These are phyloP conservation scores for Conidiobolus coronatus DNA, from an alignment of 371 early-diverging fungal genomes.

Conservation along the genomic window DNA sequence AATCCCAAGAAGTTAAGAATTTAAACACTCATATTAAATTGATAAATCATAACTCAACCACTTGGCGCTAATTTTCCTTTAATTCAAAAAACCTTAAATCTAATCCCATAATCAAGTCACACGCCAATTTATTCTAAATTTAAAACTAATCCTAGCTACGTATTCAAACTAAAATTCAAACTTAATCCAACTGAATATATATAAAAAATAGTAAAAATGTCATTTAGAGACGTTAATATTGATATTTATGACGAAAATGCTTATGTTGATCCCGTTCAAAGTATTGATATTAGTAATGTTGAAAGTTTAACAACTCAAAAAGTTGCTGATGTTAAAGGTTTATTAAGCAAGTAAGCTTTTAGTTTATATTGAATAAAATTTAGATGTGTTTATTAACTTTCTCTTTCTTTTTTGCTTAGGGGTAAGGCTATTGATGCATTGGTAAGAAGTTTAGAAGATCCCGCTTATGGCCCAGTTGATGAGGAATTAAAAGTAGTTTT, in stretches of 20 bases:
- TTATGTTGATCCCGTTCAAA: constrained; percentile 10
- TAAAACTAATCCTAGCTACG: too few species aligned
- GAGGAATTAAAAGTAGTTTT: constrained; percentile 45
- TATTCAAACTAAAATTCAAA: too few species aligned
- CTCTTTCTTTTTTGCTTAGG: constrained; percentile 13
- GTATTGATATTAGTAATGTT: background rate
- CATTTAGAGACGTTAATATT: constrained; percentile 2
- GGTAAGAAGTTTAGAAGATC: constrained; percentile 38
- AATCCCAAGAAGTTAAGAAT: too few species aligned
- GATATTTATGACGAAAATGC: constrained; percentile 7
- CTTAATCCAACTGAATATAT: too few species aligned
- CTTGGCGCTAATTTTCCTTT: too few species aligned
- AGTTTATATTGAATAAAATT: background rate
- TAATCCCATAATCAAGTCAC: too few species aligned
- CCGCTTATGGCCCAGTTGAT: constrained; percentile 56
- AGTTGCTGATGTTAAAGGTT: background rate
- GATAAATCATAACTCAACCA: too few species aligned
- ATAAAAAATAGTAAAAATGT: background rate
- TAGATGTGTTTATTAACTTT: background rate
- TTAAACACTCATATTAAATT: too few species aligned
- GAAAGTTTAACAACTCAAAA: background rate
- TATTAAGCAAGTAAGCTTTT: background rate
- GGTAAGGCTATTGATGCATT: constrained; percentile 45
- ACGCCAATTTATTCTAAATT: too few species aligned
- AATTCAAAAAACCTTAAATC: too few species aligned